Base-by-base conservation (phyloP, 768 basidiomycete genomes). In the Xanthoconium purpureum region DNA sequence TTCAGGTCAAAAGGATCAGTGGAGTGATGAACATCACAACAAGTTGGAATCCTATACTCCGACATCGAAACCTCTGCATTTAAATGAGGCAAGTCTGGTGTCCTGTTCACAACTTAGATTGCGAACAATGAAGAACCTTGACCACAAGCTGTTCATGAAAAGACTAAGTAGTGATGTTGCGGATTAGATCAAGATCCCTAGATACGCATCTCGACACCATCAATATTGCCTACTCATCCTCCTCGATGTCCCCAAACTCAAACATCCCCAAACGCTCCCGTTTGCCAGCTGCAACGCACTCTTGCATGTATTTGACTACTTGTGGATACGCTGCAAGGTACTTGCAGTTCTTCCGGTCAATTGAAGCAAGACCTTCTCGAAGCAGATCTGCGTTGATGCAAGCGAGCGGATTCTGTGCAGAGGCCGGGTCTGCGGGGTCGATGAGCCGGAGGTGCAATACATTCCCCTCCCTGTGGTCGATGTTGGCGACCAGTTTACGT, bases 401-500 rank as follows among this genome's bases (percentile, higher is more conserved):
- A 10, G 87, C 82, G 12, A 84, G 71, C 2, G 89, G 87, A 63
- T 94, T 87, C 20, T 82, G 74, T 6, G 83, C 79, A 6, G 84
- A 80, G 9, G 78, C 73, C 3, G 90, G 84, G 72, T 94, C 88
- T 28, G 78, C 70, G 1, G 96, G 91, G 68, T 98, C 95, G 58
- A 97, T 96, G 36, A 99, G 83, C 47, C 96, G 89, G 52, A 99
- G 83, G 72, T 97, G 94, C 30, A 95, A 77, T 1, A 87, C 65
- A 20, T 79, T 62, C 28, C 89, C 88, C 65, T 97, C 96, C 65
- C 78, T 85, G 66, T 88, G 82, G 71, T 99, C 97, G 55, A 94
- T 77, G 74, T 95, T 98, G n/a, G 94, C 97, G 47, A 98, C 77
- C n/a, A 98, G 80, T 66, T 94, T 94, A 51, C 94, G 88, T n/a